Evolutionary conservation across 306 rosid species (phyloP), one percentile per base, ranked within the genome.

Genomic region (Canavalia ensiformis): DNA sequence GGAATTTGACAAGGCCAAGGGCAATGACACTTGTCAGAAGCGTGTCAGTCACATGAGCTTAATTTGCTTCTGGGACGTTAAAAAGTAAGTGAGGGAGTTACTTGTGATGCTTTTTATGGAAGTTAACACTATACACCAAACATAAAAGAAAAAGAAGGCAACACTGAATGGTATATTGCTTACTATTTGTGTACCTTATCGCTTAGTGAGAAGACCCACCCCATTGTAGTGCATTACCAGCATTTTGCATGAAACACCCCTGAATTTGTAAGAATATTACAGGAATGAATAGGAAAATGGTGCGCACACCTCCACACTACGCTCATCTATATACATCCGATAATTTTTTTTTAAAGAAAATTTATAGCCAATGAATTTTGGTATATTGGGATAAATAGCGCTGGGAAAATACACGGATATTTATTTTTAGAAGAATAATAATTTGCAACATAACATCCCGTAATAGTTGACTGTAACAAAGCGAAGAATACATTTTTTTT

Each of bases 21-120:
- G 68, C 59, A 46, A 45, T 81, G 67, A 80, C 91, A 84, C 75
- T 70, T 79, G 89, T 84, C 75, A 49, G 88, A 79, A 87, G 85
- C 82, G 84, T 78, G 88, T 78, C 34, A 44, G 51, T 83, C 93
- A 89, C 90, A 82, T 85, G 90, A 89, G 58, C 39, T 57, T 37
- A 65, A 37, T 39, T 59, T 72, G 73, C 82, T 39, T 66, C 4
- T 74, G 87, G 46, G 72, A 82, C 74, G 74, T 75, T 73, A 70
- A 75, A 78, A 78, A 35, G 12, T 42, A n/a, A 68, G 74, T 8
- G 50, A 41, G 45, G 54, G 10, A 37, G 62, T 31, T 64, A 47
- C 9, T 30, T 64, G 62, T 33, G 65, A 66, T 72, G 77, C 49
- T 64, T 77, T 34, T 64, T 39, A 12, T 18, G 30, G 30, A 42